Conservation (phyloP, 495 filamentous ascomycete genomes). For the Immersiella caudata region DNA sequence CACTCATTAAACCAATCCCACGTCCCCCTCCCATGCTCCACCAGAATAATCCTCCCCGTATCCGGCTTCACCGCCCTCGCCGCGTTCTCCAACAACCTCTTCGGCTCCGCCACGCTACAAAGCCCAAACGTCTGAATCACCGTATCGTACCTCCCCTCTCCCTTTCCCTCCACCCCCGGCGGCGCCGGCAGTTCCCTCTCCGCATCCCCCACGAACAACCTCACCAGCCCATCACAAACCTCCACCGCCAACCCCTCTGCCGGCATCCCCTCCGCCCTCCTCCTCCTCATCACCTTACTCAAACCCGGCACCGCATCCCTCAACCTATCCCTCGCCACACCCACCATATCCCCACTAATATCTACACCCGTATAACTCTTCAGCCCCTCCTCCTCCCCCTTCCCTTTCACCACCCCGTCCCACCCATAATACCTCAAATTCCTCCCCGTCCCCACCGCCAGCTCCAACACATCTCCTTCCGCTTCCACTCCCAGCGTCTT, state of each 20-base stretch:
- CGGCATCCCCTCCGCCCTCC: slow-evolving; percentile 26
- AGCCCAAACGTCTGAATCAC: slow-evolving; percentile 91
- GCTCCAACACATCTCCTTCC: slow-evolving; percentile 82
- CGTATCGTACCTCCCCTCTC: slow-evolving; percentile 68
- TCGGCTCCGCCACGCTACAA: slow-evolving; percentile 81
- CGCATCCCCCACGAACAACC: slow-evolving; percentile 47
- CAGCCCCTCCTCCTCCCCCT: slow-evolving; percentile 8
- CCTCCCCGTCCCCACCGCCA: slow-evolving; percentile 87
- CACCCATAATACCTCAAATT: slow-evolving; percentile 77
- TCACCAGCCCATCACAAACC: slow-evolving; percentile 38
- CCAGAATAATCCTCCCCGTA: slow-evolving; percentile 74
- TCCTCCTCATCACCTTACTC: slow-evolving; percentile 31
- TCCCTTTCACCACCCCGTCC: slow-evolving; percentile 35
- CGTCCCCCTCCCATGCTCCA: slow-evolving; percentile 87
- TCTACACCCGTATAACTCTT: slow-evolving; percentile 52
- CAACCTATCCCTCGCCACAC: slow-evolving; percentile 43
- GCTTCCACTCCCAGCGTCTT: slow-evolving; percentile 62
- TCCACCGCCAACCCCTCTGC: slow-evolving; percentile 34
- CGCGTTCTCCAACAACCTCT: slow-evolving; percentile 63
- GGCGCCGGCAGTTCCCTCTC: slow-evolving; percentile 34
- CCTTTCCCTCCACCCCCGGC: not conserved
- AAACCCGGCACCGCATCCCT: slow-evolving; percentile 40
- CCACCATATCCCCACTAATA: slow-evolving; percentile 48
- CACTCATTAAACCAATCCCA: slow-evolving; percentile 77
- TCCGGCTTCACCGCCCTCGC: slow-evolving; percentile 54